A percentile compares a stretch with the other conserved stretches of the same genome.
Evolutionary conservation across 2,329 filamentous ascomycete genomes (phyloP).

Genomic region (Aspergillus proliferans): DNA sequence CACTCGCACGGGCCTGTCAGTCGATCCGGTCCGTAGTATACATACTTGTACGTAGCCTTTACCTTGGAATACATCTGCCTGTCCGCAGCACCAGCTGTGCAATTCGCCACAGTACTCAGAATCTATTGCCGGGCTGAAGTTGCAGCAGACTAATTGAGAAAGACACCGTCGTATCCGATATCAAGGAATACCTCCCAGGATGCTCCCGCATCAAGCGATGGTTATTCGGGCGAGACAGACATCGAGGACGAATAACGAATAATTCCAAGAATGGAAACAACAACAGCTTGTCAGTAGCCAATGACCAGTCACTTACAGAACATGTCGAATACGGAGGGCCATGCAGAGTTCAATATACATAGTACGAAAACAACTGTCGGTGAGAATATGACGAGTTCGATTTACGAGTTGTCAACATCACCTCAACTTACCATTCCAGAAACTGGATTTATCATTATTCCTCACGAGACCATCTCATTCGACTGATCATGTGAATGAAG

Average conservation of each 20-base stretch:
- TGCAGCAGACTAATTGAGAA: background rate
- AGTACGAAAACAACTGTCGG: slow-evolving; percentile 4
- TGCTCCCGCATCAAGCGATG: background rate
- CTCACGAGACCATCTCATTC: no score
- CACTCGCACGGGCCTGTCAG: background rate
- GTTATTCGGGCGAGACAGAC: background rate
- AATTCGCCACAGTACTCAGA: background rate
- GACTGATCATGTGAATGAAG: no score
- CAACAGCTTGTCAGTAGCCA: background rate
- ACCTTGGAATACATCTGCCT: background rate
- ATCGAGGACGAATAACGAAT: background rate
- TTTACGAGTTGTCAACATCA: background rate
- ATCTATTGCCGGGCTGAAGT: background rate
- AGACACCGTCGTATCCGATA: background rate
- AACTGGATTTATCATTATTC: no score
- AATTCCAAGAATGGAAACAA: no score
- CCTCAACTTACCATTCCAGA: no score
- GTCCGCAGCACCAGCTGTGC: background rate
- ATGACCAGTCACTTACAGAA: background rate
- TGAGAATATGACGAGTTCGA: slow-evolving; percentile 6
- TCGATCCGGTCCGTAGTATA: background rate
- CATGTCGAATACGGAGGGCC: background rate
- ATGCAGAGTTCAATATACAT: background rate
- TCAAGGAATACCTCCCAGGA: background rate
- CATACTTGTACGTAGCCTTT: background rate